Percentiles rank a stretch among this genome's conserved stretches.
Conservation (phyloP, 2,329 filamentous ascomycete species). For the Pezicula carpinea region DNA sequence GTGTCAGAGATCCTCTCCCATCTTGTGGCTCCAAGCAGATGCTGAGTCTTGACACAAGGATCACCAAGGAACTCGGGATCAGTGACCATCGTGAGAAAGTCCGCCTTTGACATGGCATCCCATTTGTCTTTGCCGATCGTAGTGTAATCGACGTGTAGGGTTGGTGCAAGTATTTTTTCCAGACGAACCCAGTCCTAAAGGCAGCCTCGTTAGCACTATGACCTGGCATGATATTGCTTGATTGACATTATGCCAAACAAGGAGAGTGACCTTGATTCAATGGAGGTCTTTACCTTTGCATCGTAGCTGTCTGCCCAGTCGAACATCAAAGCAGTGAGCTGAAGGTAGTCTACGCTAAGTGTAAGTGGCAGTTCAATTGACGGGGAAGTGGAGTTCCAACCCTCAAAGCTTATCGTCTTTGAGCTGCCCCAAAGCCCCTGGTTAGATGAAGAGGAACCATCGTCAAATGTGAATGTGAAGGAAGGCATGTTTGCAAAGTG, state of each 20-base stretch:
- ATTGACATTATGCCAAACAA: background rate
- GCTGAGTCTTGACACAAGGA: constrained; percentile 58
- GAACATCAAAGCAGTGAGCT: constrained; percentile 44
- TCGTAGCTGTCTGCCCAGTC: constrained; percentile 65
- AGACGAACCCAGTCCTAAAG: constrained; percentile 22
- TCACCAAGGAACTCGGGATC: constrained; percentile 54
- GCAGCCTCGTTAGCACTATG: background rate
- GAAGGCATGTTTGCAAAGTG: constrained; percentile 9
- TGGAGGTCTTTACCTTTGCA: constrained; percentile 38
- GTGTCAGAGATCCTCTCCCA: constrained; percentile 54
- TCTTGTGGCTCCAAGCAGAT: constrained; percentile 56
- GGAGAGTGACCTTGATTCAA: background rate
- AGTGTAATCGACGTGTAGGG: constrained; percentile 54
- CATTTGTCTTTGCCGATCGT: constrained; percentile 56
- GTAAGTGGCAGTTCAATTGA: no score
- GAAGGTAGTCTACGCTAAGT: constrained; percentile 40
- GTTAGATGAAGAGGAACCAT: constrained; percentile 6
- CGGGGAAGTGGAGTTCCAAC: background rate
- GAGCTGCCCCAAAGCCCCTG: constrained; percentile 8
- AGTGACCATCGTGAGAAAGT: constrained; percentile 58
- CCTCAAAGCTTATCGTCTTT: constrained; percentile 10
- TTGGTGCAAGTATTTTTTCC: constrained; percentile 20
- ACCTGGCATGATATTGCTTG: background rate
- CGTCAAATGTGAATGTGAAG: constrained; percentile 11
- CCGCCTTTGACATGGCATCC: constrained; percentile 55